Evolutionary conservation across 495 filamentous ascomycete species (phyloP).

Genomic region (Penicillium simplicissimum): DNA sequence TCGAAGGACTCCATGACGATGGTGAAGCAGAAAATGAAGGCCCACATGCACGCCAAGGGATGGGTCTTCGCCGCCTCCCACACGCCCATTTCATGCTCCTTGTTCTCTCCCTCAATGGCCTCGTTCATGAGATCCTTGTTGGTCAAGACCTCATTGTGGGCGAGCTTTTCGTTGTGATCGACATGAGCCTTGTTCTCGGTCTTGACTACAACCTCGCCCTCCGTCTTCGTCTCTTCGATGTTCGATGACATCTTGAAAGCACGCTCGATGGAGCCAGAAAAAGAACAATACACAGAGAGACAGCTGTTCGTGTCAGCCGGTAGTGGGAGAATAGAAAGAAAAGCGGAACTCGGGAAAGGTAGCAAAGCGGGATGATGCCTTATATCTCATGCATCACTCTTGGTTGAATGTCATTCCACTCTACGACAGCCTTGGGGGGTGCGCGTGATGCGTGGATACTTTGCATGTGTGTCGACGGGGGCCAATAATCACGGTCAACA

Average conservation of each 20-base stretch:
- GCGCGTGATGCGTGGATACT: background rate
- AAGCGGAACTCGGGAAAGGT: background rate
- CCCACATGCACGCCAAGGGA: conserved; percentile 51
- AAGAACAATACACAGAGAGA: background rate
- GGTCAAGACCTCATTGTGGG: conserved; percentile 33
- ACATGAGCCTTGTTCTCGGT: background rate
- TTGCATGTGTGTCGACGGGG: background rate
- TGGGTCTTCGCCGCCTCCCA: conserved; percentile 40
- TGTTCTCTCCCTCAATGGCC: conserved; percentile 36
- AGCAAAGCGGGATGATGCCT: background rate
- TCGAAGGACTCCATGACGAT: conserved; percentile 50
- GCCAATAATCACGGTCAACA: background rate
- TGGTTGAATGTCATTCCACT: background rate
- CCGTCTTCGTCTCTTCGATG: background rate
- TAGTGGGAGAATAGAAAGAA: background rate
- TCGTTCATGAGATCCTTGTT: conserved; percentile 38
- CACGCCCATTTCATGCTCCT: conserved; percentile 32
- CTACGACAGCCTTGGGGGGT: background rate
- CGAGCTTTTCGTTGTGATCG: conserved; percentile 15
- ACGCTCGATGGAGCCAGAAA: background rate
- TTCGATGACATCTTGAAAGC: background rate
- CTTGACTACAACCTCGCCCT: background rate
- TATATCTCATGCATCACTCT: background rate
- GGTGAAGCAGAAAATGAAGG: conserved; percentile 44
- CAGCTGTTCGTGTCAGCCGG: background rate